These are phyloP conservation scores for Colletotrichum nymphaeae DNA, from an alignment of 2,329 filamentous ascomycete genomes.

Conservation along the genomic window DNA sequence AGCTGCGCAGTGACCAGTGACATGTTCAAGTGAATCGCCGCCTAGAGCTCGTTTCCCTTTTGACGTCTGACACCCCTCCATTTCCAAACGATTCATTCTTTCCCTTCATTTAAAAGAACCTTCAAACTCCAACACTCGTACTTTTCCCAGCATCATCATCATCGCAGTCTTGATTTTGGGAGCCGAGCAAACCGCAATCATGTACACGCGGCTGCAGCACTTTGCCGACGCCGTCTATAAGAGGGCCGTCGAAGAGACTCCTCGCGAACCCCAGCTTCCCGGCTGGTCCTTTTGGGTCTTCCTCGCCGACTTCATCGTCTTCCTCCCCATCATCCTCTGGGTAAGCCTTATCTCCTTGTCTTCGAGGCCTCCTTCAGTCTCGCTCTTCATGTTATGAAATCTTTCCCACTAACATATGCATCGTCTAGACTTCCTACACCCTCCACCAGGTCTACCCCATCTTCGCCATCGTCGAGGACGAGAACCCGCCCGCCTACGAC, in stretches of 20 bases:
- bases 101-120: neutral
- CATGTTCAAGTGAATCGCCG: neutral
- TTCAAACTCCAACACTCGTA: neutral
- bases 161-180: neutral
- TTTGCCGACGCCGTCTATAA: conserved; percentile 40
- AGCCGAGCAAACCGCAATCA: neutral
- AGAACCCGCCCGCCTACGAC: conserved; percentile 66
- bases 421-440: conserved; percentile 60
- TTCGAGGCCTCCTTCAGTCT: neutral
- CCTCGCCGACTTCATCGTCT: conserved; percentile 53
- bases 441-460: conserved; percentile 62
- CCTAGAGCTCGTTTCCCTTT: neutral
- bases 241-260: conserved; percentile 47
- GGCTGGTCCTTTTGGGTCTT: conserved; percentile 54
- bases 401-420: neutral
- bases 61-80: conserved; percentile 6
- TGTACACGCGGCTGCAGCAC: conserved; percentile 6
- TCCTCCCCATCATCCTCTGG: conserved; percentile 56
- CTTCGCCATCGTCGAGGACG: conserved; percentile 69
- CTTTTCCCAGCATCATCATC: neutral
- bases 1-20: conserved; percentile 19
- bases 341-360: conserved; percentile 45
- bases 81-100: neutral
- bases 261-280: conserved; percentile 45
- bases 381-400: neutral